Evolutionary conservation across 495 filamentous ascomycete genomes (phyloP).

Genomic region (Penicillium cosmopolitanum): DNA sequence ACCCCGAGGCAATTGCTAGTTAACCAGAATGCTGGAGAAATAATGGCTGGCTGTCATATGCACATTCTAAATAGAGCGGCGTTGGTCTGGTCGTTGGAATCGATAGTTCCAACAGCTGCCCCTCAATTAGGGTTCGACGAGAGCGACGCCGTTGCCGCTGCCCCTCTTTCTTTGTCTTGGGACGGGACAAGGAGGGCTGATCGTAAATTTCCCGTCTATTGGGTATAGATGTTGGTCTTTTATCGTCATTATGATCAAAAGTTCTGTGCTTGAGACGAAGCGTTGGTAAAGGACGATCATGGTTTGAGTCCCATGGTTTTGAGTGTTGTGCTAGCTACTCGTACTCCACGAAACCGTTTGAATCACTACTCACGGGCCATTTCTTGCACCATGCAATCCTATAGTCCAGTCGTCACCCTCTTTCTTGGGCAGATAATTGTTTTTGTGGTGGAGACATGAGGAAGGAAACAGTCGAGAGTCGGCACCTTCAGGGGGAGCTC

Average conservation of each 20-base stretch:
- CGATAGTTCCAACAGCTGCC: conserved; percentile 4
- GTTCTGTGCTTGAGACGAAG: neutral
- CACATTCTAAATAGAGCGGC: neutral
- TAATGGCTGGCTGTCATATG: neutral
- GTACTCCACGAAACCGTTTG: neutral
- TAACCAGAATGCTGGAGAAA: neutral
- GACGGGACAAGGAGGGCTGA: neutral
- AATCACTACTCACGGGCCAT: neutral
- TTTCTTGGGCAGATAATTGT: neutral
- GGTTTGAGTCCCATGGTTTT: neutral
- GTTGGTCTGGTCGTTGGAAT: neutral
- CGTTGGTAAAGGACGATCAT: neutral
- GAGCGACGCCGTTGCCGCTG: neutral
- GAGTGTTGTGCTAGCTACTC: neutral
- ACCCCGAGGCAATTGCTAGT: neutral
- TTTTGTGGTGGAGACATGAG: neutral
- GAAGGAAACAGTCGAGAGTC: neutral
- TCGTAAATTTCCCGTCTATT: neutral
- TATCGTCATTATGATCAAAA: neutral
- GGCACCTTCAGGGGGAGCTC: neutral
- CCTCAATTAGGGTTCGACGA: neutral
- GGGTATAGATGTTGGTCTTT: neutral
- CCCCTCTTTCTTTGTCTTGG: conserved; percentile 3
- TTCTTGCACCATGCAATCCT: neutral
- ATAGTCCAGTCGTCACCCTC: neutral